These are phyloP conservation scores for Hericium rajendrae DNA, from an alignment of 768 basidiomycete species.

Conservation along the genomic window DNA sequence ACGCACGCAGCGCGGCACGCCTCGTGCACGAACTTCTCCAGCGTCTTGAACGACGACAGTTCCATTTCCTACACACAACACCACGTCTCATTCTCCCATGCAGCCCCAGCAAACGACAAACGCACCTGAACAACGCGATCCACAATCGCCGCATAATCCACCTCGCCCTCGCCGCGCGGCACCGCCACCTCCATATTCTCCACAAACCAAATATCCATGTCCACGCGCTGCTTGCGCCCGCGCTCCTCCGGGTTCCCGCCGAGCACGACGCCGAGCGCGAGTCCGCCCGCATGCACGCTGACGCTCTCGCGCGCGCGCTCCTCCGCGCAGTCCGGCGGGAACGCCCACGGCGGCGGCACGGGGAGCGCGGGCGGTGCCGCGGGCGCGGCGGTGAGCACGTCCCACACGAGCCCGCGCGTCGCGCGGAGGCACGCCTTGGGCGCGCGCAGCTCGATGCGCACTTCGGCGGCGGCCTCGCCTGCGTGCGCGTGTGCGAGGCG, in stretches of 20 bases:
- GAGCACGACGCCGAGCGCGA: conserved; percentile 5
- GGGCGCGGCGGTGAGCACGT: not conserved
- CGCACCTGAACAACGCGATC: conserved; percentile 7
- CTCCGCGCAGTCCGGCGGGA: no score
- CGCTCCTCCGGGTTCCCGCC: conserved; percentile 3
- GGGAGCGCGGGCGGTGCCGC: not conserved
- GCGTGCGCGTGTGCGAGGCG: conserved; percentile 5
- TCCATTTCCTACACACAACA: conserved; percentile 1
- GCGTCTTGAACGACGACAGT: not conserved
- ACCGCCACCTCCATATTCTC: conserved; percentile 1
- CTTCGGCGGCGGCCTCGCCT: conserved; percentile 2
- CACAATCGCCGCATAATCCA: conserved; percentile 3
- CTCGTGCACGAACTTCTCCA: conserved; percentile 8
- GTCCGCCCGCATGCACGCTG: conserved; percentile 3
- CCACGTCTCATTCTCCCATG: not conserved
- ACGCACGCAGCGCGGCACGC: conserved; percentile 4
- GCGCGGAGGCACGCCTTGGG: conserved; percentile 6
- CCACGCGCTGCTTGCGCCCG: conserved; percentile 5
- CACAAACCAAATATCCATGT: conserved; percentile 8
- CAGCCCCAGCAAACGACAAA: not conserved
- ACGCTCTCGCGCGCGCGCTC: not conserved
- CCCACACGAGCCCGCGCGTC: conserved; percentile 5
- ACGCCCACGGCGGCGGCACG: not conserved
- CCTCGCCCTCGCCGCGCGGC: not conserved
- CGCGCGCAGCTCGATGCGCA: conserved; percentile 3